Evolutionary conservation across 108 stramenopile genomes (phyloP).

Genomic region (Stephanodiscus minutulus): DNA sequence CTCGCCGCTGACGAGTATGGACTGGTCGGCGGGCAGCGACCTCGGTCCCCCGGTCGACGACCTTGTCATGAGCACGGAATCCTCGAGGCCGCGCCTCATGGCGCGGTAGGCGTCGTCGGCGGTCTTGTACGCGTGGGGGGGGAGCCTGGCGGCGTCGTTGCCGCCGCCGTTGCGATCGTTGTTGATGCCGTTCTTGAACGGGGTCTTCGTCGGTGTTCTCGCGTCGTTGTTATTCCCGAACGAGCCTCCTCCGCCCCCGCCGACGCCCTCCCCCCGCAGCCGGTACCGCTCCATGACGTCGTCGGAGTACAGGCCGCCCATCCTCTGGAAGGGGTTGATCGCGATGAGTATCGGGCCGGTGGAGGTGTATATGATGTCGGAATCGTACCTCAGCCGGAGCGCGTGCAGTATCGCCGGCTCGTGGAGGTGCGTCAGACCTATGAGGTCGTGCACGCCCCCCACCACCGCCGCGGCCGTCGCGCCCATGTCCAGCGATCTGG

Average conservation of each 20-base stretch:
- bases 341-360: constrained; percentile 75
- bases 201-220: no score
- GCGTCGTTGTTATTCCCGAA: neutral
- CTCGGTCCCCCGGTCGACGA: constrained; percentile 19
- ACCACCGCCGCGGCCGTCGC: constrained; percentile 4
- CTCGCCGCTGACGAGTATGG: constrained; percentile 89
- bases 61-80: constrained; percentile 51
- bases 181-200: neutral
- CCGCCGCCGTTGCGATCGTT: constrained; percentile 16
- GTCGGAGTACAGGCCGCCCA: constrained; percentile 41
- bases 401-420: constrained; percentile 50
- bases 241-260: neutral
- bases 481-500: neutral
- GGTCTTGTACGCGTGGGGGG: constrained; percentile 95
- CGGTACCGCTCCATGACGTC: constrained; percentile 46
- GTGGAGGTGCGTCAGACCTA: constrained; percentile 50
- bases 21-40: constrained; percentile 52
- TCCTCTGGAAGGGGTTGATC: constrained; percentile 65
- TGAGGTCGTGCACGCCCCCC: constrained; percentile 45
- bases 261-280: constrained; percentile 30
- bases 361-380: constrained; percentile 61
- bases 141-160: constrained; percentile 48
- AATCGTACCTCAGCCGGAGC: constrained; percentile 49
- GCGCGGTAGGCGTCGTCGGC: constrained; percentile 88
- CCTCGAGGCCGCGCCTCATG: constrained; percentile 78